Conservation (phyloP, 2,329 filamentous ascomycete species). For the Macrophomina tecta region DNA sequence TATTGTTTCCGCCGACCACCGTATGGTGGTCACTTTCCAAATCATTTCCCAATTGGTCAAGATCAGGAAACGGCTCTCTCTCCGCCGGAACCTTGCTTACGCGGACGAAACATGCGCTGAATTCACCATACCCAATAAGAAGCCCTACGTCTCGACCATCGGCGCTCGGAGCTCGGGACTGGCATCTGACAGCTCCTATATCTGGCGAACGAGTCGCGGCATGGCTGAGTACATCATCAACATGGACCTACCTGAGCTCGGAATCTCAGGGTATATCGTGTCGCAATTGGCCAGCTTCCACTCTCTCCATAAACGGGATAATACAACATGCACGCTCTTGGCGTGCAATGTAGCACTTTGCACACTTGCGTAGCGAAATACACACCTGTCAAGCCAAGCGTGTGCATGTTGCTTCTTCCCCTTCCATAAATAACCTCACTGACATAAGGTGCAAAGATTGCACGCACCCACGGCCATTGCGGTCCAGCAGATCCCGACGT, state of each 20-base stretch:
- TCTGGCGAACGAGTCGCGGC: neutral
- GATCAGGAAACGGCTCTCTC: neutral
- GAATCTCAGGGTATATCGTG: neutral
- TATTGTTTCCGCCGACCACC: neutral
- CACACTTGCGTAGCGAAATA: no score
- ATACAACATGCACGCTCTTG: no score
- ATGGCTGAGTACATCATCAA: neutral
- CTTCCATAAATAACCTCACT: neutral
- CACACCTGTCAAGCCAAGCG: no score
- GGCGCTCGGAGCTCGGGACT: neutral
- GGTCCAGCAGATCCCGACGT: neutral
- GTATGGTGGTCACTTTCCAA: neutral
- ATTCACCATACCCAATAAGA: neutral
- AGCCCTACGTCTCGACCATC: neutral
- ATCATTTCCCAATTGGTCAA: neutral
- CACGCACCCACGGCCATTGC: neutral
- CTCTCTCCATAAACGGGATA: neutral
- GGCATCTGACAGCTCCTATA: neutral
- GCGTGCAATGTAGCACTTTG: no score
- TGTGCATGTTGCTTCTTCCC: neutral
- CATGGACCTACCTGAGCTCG: neutral
- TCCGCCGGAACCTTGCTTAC: neutral
- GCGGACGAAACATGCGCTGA: neutral
- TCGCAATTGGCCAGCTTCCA: neutral
- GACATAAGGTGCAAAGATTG: neutral